Evolutionary conservation across 352 stramenopile genomes (phyloP).

Genomic region (Aphanomyces euteiches): DNA sequence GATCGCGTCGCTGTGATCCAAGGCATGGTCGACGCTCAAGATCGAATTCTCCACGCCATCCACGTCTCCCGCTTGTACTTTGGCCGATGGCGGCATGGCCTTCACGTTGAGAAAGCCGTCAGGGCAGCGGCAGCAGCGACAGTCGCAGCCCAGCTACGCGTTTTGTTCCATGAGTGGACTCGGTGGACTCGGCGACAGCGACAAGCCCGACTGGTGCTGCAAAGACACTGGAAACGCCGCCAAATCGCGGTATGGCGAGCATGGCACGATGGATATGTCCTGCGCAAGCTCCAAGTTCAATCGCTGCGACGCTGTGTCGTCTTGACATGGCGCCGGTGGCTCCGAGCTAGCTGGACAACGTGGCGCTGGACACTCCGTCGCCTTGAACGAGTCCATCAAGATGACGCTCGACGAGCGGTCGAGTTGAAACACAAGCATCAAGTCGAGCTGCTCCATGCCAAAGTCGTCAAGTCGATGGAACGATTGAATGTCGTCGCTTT

Average conservation of each 20-base stretch:
- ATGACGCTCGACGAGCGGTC: background rate
- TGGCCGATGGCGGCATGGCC: background rate
- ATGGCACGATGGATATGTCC: too few relatives aligned
- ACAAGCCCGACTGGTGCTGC: too few relatives aligned
- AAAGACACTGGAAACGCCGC: too few relatives aligned
- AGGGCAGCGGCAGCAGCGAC: too few relatives aligned
- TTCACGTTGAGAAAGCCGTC: background rate
- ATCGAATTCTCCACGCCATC: background rate
- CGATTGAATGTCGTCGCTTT: too few relatives aligned
- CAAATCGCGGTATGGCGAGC: too few relatives aligned
- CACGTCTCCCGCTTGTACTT: background rate
- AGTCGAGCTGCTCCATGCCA: too few relatives aligned
- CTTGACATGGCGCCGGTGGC: background rate
- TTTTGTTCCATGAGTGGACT: too few relatives aligned
- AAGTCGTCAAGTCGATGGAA: too few relatives aligned
- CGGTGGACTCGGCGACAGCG: too few relatives aligned
- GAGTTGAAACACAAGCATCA: background rate
- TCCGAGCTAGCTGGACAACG: background rate
- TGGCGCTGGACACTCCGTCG: background rate
- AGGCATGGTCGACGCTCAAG: conserved; percentile 15
- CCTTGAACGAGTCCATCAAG: background rate
- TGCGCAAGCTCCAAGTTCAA: background rate
- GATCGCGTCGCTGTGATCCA: conserved; percentile 25
- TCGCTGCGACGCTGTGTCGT: background rate
- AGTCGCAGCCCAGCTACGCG: too few relatives aligned